Percentiles rank a stretch among this genome's conserved stretches.
Conservation (phyloP, 78 protist genomes). For the Cavenderia fasciculata region DNA sequence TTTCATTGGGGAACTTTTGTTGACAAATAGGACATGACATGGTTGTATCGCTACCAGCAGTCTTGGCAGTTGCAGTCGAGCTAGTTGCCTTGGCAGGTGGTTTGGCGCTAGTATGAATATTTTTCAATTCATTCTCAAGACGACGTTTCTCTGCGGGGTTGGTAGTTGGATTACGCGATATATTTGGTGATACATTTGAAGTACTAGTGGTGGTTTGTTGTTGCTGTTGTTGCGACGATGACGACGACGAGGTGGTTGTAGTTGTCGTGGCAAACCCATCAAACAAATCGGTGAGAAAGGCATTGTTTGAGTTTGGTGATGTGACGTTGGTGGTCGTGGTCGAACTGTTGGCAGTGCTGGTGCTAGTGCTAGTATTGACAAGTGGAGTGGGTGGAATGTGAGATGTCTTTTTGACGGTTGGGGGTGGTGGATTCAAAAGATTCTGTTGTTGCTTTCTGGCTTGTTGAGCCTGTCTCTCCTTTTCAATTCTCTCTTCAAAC, state of each 20-base stretch:
- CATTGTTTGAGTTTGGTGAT: not conserved
- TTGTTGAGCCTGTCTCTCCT: not conserved
- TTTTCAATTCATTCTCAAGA: constrained; percentile 46
- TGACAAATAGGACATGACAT: constrained; percentile 65
- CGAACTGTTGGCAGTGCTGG: not conserved
- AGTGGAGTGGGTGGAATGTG: not conserved
- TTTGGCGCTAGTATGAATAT: constrained; percentile 10
- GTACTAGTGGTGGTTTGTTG: constrained; percentile 1
- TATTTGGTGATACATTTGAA: not conserved
- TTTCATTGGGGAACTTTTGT: constrained; percentile 57
- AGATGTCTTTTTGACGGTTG: not conserved
- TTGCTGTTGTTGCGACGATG: not conserved
- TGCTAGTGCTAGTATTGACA: not conserved
- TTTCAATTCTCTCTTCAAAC: constrained; percentile 25
- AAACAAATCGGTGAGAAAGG: constrained; percentile 5
- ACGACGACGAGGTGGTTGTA: constrained; percentile 12
- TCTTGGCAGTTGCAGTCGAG: not conserved
- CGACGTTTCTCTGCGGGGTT: constrained; percentile 10
- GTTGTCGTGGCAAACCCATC: not conserved
- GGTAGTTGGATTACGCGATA: constrained; percentile 11
- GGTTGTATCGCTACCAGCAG: constrained; percentile 5
- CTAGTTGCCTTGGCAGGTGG: constrained; percentile 7
- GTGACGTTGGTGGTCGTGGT: not conserved
- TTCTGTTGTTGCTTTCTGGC: not conserved
- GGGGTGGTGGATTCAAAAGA: not conserved